Evolutionary conservation across 176 grass and related monocot genomes (phyloP), one percentile per base, ranked within the genome.

Genomic region (Puya raimondii): DNA sequence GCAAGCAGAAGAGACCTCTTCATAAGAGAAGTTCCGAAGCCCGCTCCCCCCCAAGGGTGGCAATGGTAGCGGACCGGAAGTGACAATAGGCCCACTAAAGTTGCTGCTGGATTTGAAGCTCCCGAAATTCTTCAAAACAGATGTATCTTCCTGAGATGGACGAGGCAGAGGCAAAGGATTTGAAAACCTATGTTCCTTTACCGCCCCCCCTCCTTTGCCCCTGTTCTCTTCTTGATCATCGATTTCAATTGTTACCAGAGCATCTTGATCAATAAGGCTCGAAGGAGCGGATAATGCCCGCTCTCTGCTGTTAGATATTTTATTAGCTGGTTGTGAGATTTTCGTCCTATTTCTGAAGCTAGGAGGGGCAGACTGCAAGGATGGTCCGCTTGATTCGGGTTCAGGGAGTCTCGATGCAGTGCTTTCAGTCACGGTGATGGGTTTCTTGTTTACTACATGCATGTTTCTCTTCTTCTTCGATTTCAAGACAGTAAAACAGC

Each of bases 111-210:
- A 72, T 67, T 94, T 99, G 80, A 88, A 91, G 77, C 87, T 99
- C 67, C 82, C 82, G 49, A 76, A 84, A 16, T 88, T 93, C 74
- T 86, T 88, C 64, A 86, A 82, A 70, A 54, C 51, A 6, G 64
- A 84, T 13, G 10, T 76, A 21, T 68, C 75, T 65, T 91, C 75
- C 1, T 71, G 85, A 14, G 90, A 90, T 8, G 95, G 95, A 67
- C 93, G 84, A 22, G 95, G 95, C 49, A 99, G 90, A 23, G 95
- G 95, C 57, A 99, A 48, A 7, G 95, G 87, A 81, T 91, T 99
- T 23, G 85, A 99, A 67, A 73, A 91, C 0, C 80, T 77, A 17
- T 90, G 86, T 1, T 86, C 87, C 48, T 93, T 87, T 23, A 70
- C 78, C 11, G 71, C 71, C 21, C 64, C 72, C 70, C 77, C 85